Evolutionary conservation across 2,329 filamentous ascomycete species (phyloP), one percentile per base, ranked within the genome.

Genomic region (Aureobasidium mangrovei): DNA sequence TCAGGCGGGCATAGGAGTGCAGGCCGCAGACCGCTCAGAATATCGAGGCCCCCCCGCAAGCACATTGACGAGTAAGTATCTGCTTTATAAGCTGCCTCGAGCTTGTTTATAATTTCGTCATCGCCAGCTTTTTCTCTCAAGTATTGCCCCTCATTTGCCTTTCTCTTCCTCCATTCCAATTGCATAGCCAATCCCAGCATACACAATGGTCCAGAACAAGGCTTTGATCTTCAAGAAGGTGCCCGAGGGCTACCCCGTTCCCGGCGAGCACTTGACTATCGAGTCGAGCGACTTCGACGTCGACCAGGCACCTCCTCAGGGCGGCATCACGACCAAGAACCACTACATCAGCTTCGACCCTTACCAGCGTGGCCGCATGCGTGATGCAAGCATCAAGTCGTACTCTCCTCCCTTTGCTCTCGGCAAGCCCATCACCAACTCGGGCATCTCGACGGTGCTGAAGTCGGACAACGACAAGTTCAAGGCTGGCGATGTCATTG

Each of bases 341-440:
- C 78, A 85, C 64, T 88, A 86, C 69, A 76, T 83, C 60, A 91
- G 86, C 39, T 85, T 85, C 72, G 89, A 95, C 69, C 89, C 89
- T 2, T 95, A 94, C 74, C 82, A 87, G 75, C 85, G 90, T 55
- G 86, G 85, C 57, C 80, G 81, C 61, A 91, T 95, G 86, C 83
- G 88, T 45, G 70, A 76, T 45, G 65, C 85, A 5, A 68, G 74
- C 35, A 63, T 72, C 65, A 81, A 85, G 71, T 89, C 86, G 7
- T 93, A 90, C 74, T 67, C 75, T 26, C 74, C 83, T 1, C 69
- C 84, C 2, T 88, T 83, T 64, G 66, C 75, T 12, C 68, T 87
- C 44, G 76, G 77, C 66, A 70, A 79, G 61, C 80, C 87, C 59
- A 79, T 95, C 59, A 72, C 70, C 60, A 91, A 84, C 70, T 69